phyloP scores from a whole-genome alignment of 129 eudicot species.

The Centella asiatica region DNA sequence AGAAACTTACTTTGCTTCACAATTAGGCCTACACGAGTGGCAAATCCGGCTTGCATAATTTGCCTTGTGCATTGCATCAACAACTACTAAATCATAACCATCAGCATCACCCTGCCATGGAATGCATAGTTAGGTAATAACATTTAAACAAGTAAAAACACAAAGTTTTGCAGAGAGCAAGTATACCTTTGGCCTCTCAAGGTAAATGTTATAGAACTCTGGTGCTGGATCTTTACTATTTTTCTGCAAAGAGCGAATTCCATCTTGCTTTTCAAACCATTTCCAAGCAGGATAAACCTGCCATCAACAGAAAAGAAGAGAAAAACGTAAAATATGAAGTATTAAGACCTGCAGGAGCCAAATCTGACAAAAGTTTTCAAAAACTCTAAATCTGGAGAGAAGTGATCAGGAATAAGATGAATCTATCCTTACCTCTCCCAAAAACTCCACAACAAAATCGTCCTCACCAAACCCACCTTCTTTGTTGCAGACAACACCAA shows the following conservation, averaged over 20 bases:
- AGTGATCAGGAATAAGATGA: not conserved
- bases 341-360: not conserved
- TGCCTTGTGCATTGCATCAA: conserved; percentile 99
- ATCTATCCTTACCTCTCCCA: conserved; percentile 79
- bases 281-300: conserved; percentile 99
- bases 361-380: not conserved
- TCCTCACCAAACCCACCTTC: conserved; percentile 79
- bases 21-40: conserved; percentile 93
- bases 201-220: conserved; percentile 92
- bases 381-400: not conserved
- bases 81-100: conserved; percentile 95
- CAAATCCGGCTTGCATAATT: conserved; percentile 98
- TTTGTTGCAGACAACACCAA: conserved; percentile 98
- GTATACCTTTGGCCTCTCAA: conserved; percentile 97
- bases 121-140: conserved; percentile 12
- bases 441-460: conserved; percentile 93
- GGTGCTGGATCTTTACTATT: conserved; percentile 92
- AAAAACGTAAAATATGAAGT: not conserved
- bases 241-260: conserved; percentile 85
- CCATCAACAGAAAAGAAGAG: not conserved
- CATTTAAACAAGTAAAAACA: not conserved
- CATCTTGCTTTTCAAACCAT: conserved; percentile 99
- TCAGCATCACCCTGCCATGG: conserved; percentile 90
- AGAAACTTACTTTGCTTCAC: conserved; percentile 92
- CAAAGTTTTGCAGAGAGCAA: not conserved